phyloP scores from a whole-genome alignment of 2,329 filamentous ascomycete genomes.

The Colletotrichum tropicale region DNA sequence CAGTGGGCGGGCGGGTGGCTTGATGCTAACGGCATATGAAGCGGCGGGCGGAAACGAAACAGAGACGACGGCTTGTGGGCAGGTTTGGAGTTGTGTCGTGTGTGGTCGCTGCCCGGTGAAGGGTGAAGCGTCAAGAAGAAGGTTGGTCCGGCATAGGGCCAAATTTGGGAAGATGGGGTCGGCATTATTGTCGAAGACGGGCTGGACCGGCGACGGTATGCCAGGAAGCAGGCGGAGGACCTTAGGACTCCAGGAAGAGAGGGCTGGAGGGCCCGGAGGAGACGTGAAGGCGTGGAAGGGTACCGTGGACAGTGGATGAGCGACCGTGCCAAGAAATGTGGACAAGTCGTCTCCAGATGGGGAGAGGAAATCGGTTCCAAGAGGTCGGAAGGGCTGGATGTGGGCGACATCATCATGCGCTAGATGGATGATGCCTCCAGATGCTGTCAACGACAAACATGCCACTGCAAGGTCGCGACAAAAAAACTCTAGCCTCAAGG shows the following conservation, averaged over 20 bases:
- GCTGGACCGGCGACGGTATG: not conserved
- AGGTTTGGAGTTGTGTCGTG: not conserved
- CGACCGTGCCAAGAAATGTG: not conserved
- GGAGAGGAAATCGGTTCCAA: not conserved
- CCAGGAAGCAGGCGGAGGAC: not conserved
- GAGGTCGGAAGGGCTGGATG: not conserved
- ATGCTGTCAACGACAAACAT: conserved; percentile 10
- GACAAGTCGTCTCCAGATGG: not conserved
- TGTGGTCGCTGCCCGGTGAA: not conserved
- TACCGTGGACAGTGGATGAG: not conserved
- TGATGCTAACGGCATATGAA: not conserved
- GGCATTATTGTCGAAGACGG: conserved; percentile 4
- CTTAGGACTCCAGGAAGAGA: not conserved
- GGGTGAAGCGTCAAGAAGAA: not conserved
- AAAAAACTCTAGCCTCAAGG: not conserved
- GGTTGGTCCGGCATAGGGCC: not conserved
- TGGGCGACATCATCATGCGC: not conserved
- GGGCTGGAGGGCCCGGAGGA: not conserved
- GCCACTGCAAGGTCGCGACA: not conserved
- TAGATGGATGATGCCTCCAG: conserved; percentile 13
- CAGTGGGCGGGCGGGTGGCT: not conserved
- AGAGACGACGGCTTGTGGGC: conserved; percentile 8
- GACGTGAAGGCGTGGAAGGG: not conserved
- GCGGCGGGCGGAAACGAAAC: conserved; percentile 11
- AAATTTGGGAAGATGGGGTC: not conserved